These are phyloP conservation scores for Alternaria dauci DNA, from an alignment of 2,329 filamentous ascomycete genomes.

Conservation along the genomic window DNA sequence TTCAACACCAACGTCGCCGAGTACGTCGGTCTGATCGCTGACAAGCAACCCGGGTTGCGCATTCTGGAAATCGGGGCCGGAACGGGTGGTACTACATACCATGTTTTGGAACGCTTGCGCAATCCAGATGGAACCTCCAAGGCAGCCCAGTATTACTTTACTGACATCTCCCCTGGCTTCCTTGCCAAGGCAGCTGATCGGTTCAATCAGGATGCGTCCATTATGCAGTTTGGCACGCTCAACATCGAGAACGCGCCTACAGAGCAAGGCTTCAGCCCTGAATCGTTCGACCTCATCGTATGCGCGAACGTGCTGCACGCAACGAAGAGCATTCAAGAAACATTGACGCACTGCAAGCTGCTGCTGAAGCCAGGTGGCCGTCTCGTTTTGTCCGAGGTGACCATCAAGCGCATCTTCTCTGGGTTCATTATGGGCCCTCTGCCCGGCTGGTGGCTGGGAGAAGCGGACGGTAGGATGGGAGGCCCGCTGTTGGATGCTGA, in stretches of 20 bases:
- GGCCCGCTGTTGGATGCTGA: conserved; percentile 10
- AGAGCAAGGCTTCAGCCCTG: conserved; percentile 10
- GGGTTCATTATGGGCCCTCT: conserved; percentile 10
- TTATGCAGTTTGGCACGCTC: conserved; percentile 13
- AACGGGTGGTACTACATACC: conserved; percentile 12
- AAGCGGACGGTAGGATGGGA: conserved; percentile 5
- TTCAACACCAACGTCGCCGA: conserved; percentile 15
- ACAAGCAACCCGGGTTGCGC: conserved; percentile 10
- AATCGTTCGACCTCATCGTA: conserved; percentile 11
- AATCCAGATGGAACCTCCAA: conserved; percentile 11
- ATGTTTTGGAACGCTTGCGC: conserved; percentile 13
- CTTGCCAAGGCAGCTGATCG: conserved; percentile 10
- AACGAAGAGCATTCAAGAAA: conserved; percentile 13
- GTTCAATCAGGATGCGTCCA: conserved; percentile 7
- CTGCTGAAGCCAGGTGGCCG: conserved; percentile 9
- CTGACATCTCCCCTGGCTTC: conserved; percentile 15
- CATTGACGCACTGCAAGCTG: conserved; percentile 7
- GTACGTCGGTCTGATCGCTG: conserved; percentile 12
- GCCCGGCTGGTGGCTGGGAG: not conserved
- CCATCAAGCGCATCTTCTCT: conserved; percentile 16
- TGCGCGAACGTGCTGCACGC: conserved; percentile 14
- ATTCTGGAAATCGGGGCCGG: conserved; percentile 17
- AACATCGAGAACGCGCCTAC: conserved; percentile 12
- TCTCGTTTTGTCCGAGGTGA: conserved; percentile 14
- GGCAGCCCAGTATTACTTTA: conserved; percentile 13